Evolutionary conservation across 2,329 filamentous ascomycete genomes (phyloP).

Genomic region (Aspergillus versicolor): DNA sequence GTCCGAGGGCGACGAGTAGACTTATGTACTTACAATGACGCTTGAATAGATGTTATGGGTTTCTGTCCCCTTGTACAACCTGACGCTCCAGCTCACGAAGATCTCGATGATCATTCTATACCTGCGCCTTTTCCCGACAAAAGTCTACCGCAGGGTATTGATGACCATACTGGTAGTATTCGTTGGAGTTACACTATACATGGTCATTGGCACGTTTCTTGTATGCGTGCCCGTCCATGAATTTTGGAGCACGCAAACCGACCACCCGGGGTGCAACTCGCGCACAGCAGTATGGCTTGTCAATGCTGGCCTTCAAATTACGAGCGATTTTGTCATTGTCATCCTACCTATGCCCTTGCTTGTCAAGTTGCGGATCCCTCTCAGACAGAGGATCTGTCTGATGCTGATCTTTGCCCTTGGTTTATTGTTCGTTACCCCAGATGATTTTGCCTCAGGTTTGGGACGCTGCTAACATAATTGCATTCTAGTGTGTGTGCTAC

Average conservation of each 20-base stretch:
- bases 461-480: neutral
- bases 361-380: constrained; percentile 22
- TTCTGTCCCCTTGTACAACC: constrained; percentile 37
- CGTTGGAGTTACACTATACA: constrained; percentile 26
- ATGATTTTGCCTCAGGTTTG: neutral
- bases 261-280: constrained; percentile 20
- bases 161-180: constrained; percentile 21
- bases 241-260: constrained; percentile 22
- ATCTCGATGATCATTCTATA: constrained; percentile 33
- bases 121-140: constrained; percentile 29
- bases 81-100: constrained; percentile 32
- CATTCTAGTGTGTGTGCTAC: constrained; percentile 28
- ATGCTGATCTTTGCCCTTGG: constrained; percentile 30
- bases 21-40: neutral
- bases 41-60: constrained; percentile 28
- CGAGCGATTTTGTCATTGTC: constrained; percentile 26
- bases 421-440: constrained; percentile 24
- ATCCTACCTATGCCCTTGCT: constrained; percentile 28
- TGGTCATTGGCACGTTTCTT: constrained; percentile 26
- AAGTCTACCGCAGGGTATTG: constrained; percentile 20
- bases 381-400: constrained; percentile 23
- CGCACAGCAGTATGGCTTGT: constrained; percentile 25
- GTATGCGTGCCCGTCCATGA: constrained; percentile 26
- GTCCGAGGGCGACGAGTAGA: too few relatives aligned
- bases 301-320: constrained; percentile 30